phyloP scores from a whole-genome alignment of 2,329 filamentous ascomycete genomes.

The Fusarium tuaranense region DNA sequence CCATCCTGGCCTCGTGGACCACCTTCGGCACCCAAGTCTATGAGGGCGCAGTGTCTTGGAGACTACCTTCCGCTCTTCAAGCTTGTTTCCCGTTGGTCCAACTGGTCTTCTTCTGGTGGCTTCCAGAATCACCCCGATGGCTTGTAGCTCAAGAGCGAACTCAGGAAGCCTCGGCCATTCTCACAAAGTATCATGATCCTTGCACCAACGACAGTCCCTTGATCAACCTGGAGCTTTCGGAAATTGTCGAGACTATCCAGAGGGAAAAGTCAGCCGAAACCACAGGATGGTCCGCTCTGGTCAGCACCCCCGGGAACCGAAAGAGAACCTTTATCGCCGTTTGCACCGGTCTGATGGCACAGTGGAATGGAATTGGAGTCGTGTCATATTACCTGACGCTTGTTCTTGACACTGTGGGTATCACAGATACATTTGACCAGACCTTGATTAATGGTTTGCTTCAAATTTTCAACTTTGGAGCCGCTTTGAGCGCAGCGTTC shows the following conservation, averaged over 20 bases:
- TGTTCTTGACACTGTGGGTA: conserved; percentile 54
- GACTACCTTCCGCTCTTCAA: conserved; percentile 47
- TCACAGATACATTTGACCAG: conserved; percentile 52
- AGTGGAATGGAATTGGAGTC: conserved; percentile 48
- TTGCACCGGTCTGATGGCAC: conserved; percentile 45
- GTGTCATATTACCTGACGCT: conserved; percentile 54
- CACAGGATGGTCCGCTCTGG: conserved; percentile 48
- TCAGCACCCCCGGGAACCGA: conserved; percentile 51
- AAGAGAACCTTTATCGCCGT: conserved; percentile 45
- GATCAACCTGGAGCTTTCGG: conserved; percentile 52
- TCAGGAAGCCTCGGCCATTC: conserved; percentile 61
- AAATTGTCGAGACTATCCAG: conserved; percentile 53
- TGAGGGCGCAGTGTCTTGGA: conserved; percentile 43
- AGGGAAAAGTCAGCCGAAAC: conserved; percentile 42
- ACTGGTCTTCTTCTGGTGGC: conserved; percentile 44
- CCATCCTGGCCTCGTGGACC: conserved; percentile 53
- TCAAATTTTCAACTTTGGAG: conserved; percentile 55
- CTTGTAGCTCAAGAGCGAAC: conserved; percentile 59
- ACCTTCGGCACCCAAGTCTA: conserved; percentile 49
- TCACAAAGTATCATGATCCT: conserved; percentile 57
- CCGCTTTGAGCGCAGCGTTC: conserved; percentile 51
- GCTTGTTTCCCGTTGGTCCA: conserved; percentile 54
- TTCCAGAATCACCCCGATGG: conserved; percentile 66
- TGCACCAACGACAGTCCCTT: conserved; percentile 53
- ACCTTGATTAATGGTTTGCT: conserved; percentile 55